These are phyloP conservation scores for Malus fusca DNA, from an alignment of 306 rosid genomes.

Conservation along the genomic window DNA sequence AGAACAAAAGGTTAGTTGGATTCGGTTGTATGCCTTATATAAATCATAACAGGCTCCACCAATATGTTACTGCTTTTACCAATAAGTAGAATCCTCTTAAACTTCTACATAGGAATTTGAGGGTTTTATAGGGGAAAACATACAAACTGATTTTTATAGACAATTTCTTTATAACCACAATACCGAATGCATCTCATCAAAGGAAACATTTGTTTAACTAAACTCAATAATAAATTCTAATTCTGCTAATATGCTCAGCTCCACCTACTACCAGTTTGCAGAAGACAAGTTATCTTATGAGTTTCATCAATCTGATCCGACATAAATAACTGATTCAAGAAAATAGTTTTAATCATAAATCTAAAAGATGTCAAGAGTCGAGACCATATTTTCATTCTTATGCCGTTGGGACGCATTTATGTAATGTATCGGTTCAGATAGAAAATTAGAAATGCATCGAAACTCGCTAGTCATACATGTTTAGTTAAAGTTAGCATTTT, in stretches of 20 bases:
- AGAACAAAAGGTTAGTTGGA: constrained; percentile 16
- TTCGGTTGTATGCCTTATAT: not conserved
- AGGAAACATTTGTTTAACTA: not conserved
- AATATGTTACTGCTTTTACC: not conserved
- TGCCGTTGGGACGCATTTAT: not conserved
- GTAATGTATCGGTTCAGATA: not conserved
- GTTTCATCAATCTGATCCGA: not conserved
- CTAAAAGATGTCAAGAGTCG: not conserved
- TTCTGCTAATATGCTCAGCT: not conserved
- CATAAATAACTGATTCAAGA: not conserved
- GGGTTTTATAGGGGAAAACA: not conserved
- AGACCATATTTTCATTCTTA: not conserved
- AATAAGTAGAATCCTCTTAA: not conserved
- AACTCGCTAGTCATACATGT: not conserved
- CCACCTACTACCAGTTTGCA: not conserved
- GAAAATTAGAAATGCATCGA: not conserved
- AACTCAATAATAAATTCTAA: not conserved
- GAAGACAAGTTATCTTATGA: not conserved
- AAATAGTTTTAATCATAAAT: not conserved
- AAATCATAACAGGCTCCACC: not conserved
- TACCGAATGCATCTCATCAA: not conserved
- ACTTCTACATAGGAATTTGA: not conserved
- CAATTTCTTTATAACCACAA: not conserved
- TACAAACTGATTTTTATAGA: not conserved
- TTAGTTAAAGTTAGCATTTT: not conserved